Percentiles rank a stretch among this genome's conserved stretches.
These are phyloP conservation scores for Euphorbia schlechtendalii DNA, from an alignment of 441 rosid genomes.

Conservation along the genomic window DNA sequence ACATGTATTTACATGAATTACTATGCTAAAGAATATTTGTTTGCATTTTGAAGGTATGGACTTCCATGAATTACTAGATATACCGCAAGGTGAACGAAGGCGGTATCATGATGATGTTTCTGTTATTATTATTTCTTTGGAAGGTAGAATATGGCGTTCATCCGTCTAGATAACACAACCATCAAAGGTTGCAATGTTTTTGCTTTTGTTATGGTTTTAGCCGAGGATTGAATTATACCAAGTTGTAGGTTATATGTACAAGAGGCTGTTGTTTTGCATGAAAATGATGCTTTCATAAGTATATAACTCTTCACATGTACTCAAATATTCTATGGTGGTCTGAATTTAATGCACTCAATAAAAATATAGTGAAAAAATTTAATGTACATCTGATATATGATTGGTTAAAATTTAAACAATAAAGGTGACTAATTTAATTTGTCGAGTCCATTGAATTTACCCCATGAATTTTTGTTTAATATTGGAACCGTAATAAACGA, in stretches of 20 bases:
- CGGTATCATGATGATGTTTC: slow-evolving; percentile 93
- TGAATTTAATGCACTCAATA: too few species aligned
- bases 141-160: slow-evolving; percentile 96
- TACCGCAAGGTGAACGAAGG: slow-evolving; percentile 92
- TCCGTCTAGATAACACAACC: slow-evolving; percentile 51
- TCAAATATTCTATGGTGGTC: too few species aligned
- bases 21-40: not conserved
- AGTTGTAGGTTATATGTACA: not conserved
- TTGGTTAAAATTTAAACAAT: too few species aligned
- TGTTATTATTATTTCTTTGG: slow-evolving; percentile 83
- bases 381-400: too few species aligned
- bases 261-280: not conserved
- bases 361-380: too few species aligned
- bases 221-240: not conserved
- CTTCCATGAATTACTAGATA: slow-evolving; percentile 81
- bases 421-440: too few species aligned
- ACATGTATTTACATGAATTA: not conserved
- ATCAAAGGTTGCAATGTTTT: not conserved
- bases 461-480: too few species aligned
- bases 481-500: too few species aligned
- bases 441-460: too few species aligned
- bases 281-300: too few species aligned
- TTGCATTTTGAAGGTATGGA: slow-evolving; percentile 58
- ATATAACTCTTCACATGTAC: too few species aligned
- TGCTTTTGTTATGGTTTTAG: not conserved